Percentiles rank a stretch among this genome's conserved stretches.
Conservation (phyloP, 768 basidiomycete genomes). For the Tylopilus subfusipes region DNA sequence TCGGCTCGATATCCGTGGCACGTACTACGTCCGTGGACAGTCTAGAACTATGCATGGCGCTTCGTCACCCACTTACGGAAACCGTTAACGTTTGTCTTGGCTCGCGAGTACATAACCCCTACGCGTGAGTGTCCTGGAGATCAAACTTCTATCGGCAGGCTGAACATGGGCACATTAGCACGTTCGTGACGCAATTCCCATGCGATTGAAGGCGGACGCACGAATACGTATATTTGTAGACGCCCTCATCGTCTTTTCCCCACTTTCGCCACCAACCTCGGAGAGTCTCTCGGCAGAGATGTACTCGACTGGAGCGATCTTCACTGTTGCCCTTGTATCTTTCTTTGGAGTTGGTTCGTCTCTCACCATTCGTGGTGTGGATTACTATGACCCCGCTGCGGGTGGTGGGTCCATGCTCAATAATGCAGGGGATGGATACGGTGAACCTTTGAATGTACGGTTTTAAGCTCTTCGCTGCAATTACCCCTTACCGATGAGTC, state of each 20-base stretch:
- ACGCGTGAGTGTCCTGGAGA: too few relatives aligned
- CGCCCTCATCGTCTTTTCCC: too few relatives aligned
- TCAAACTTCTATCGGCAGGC: not conserved
- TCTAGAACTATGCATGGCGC: too few relatives aligned
- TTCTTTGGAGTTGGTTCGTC: slow-evolving; percentile 1
- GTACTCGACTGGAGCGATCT: not conserved
- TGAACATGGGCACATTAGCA: not conserved
- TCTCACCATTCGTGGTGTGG: slow-evolving; percentile 12
- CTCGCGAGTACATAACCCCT: too few relatives aligned
- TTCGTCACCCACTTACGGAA: too few relatives aligned
- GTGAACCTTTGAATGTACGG: slow-evolving; percentile 42
- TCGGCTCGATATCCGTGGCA: not conserved
- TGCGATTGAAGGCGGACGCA: not conserved
- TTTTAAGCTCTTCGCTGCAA: not conserved
- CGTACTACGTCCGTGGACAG: too few relatives aligned
- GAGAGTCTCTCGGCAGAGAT: not conserved
- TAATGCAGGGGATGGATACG: slow-evolving; percentile 36
- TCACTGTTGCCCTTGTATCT: not conserved
- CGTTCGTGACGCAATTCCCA: not conserved
- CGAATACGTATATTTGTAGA: not conserved
- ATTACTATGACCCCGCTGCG: slow-evolving; percentile 34
- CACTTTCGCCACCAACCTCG: not conserved
- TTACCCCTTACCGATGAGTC: not conserved
- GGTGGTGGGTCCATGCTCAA: slow-evolving; percentile 46
- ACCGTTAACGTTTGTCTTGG: too few relatives aligned